Conservation (phyloP, 1,284 basidiomycete species). For the Vanrija sp. region DNA sequence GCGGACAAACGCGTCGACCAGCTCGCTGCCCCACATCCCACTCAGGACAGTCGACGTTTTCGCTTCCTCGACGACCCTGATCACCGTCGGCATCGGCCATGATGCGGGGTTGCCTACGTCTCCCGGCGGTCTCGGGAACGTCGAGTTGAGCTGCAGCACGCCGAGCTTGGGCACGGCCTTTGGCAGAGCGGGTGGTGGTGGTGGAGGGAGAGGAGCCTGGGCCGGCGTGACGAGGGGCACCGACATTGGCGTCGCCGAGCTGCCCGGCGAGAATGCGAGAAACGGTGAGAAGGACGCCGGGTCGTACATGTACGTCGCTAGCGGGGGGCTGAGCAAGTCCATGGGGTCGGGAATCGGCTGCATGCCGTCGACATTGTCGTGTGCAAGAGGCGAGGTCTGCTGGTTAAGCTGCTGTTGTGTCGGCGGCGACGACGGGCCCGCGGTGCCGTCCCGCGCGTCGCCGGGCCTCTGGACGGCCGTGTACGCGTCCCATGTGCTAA, state of each 20-base stretch:
- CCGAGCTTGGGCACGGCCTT: conserved; percentile 20
- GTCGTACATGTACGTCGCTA: neutral
- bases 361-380: no score
- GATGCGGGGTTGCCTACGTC: conserved; percentile 21
- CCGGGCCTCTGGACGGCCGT: no score
- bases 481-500: no score
- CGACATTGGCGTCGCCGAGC: neutral
- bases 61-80: conserved; percentile 25
- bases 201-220: no score
- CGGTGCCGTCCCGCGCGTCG: no score
- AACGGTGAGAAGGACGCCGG: conserved; percentile 1
- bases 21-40: conserved; percentile 19
- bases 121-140: conserved; percentile 26
- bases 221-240: no score
- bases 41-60: conserved; percentile 10
- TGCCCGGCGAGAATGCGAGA: neutral
- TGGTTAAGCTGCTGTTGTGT: no score
- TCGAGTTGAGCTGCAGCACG: conserved; percentile 26
- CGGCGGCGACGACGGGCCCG: no score
- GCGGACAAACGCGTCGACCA: conserved; percentile 26
- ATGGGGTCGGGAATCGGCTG: no score
- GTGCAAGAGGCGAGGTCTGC: neutral
- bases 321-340: neutral
- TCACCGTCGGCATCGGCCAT: conserved; percentile 23
- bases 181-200: neutral